phyloP scores from a whole-genome alignment of 139 green algal genomes.

The Gonium pectorale region DNA sequence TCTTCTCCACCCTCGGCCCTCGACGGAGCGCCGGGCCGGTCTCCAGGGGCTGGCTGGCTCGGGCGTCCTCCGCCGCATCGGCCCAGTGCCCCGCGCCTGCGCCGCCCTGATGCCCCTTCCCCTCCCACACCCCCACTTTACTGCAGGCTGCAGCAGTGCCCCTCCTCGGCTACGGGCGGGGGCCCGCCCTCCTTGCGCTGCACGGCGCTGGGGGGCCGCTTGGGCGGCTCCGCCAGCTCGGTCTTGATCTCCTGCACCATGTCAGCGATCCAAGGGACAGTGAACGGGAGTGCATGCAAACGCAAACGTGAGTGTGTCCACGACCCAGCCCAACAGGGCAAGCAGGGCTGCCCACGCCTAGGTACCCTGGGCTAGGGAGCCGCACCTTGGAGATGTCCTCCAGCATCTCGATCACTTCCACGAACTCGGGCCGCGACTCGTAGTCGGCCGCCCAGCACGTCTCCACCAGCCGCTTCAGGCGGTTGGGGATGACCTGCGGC shows the following conservation, averaged over 20 bases:
- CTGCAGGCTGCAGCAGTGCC: conserved; percentile 20
- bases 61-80: too few species aligned
- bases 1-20: too few species aligned
- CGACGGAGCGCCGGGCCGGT: too few species aligned
- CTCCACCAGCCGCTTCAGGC: conserved; percentile 66
- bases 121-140: background rate
- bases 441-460: conserved; percentile 73
- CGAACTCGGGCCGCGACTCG: conserved; percentile 65
- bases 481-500: conserved; percentile 52
- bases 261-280: background rate
- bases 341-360: background rate
- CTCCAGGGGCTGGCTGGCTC: too few species aligned
- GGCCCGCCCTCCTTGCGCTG: background rate
- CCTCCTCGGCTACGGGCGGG: background rate
- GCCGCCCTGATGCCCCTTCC: too few species aligned
- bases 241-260: conserved; percentile 29
- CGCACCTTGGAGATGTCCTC: conserved; percentile 39
- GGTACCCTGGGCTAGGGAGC: background rate
- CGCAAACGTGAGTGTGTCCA: too few species aligned
- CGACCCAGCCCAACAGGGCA: too few species aligned
- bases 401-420: conserved; percentile 53
- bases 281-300: background rate
- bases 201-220: background rate
- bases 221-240: background rate
- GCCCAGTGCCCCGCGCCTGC: too few species aligned